Evolutionary conservation across 2,329 filamentous ascomycete species (phyloP), one percentile per base, ranked within the genome.

Genomic region (Botryotinia globosa): DNA sequence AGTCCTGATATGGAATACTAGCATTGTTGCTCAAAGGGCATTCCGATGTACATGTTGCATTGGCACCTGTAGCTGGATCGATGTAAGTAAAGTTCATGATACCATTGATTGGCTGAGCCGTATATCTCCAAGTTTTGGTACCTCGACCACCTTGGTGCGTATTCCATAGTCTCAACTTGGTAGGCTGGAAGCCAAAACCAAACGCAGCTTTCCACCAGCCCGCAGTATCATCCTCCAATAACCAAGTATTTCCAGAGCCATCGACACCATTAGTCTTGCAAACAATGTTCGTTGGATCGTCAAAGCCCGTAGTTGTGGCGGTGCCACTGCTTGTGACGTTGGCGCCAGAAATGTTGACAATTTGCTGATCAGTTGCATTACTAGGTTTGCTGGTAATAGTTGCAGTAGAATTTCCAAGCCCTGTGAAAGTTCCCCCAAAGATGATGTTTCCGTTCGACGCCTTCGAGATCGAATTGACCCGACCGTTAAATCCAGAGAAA

Each of bases 81-180:
- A 90, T 90, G 78, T 96, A 98, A 54, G 94, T 97, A 79, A 99
- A 87, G 82, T 98, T 98, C 90, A 99, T 93, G 81, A 99, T 98
- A 69, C 96, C 96, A 75, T 92, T 91, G 79, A 95, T 89, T 8
- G 95, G 94, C 73, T 95, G 84, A 29, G 94, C 93, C 34, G 93
- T 93, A 80, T 94, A 97, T 73, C 94, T 90, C 84, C 93, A 99
- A 0, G 91, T 92, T 83, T 93, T 92, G 44, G 94, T 97, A 44
- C 96, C 94, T 76, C 94, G 90, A 69, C 92, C 94, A 78, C 96
- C 89, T 69, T 90, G 86, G 77, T 92, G 90, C 4, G 95, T 96
- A 83, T 99, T 99, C 85, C 92, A 94, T 37, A 99, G 84, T 71
- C 94, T 90, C 74, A 99, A 83, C 81, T 94, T 97, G 16, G 94